Percentiles rank a stretch among this genome's conserved stretches.
These are phyloP conservation scores for Scheffersomyces illinoinensis DNA, from an alignment of 1,139 yeast genomes.

Conservation along the genomic window DNA sequence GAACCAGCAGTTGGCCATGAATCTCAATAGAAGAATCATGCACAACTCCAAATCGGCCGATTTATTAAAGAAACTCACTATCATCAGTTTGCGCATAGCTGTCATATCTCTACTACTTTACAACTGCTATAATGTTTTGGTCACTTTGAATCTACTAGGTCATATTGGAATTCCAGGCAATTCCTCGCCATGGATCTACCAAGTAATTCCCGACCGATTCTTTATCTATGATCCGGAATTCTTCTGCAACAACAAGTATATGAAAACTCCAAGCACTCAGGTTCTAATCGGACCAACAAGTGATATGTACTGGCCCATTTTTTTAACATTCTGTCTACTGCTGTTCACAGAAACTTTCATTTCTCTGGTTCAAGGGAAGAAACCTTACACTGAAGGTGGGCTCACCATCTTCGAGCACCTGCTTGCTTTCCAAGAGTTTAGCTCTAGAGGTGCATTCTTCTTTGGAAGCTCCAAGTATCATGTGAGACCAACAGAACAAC, in stretches of 20 bases:
- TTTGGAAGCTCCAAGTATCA: slow-evolving; percentile 21
- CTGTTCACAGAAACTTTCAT: slow-evolving; percentile 72
- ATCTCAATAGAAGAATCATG: slow-evolving; percentile 8
- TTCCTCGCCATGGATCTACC: slow-evolving; percentile 14
- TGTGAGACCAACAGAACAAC: slow-evolving; percentile 52
- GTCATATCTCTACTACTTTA: slow-evolving; percentile 32
- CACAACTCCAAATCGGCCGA: slow-evolving; percentile 18
- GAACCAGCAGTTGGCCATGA: slow-evolving; percentile 16
- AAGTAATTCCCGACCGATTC: slow-evolving; percentile 15
- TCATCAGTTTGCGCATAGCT: slow-evolving; percentile 34
- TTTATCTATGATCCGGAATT: slow-evolving; percentile 37
- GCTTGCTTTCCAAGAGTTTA: slow-evolving; percentile 70
- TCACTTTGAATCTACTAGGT: slow-evolving; percentile 32
- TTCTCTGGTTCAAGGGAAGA: slow-evolving; percentile 57
- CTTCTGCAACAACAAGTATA: slow-evolving; percentile 27
- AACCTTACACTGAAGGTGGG: slow-evolving; percentile 67
- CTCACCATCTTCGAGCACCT: slow-evolving; percentile 74
- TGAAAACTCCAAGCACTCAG: slow-evolving; percentile 32
- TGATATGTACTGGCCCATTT: slow-evolving; percentile 63
- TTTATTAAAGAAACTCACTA: slow-evolving; percentile 19
- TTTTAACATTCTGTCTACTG: slow-evolving; percentile 59
- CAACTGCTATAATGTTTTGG: slow-evolving; percentile 36
- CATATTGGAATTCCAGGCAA: slow-evolving; percentile 23
- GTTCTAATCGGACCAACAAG: slow-evolving; percentile 54
- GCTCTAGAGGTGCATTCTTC: slow-evolving; percentile 39